These are phyloP conservation scores for Fragilaria radians DNA, from an alignment of 108 stramenopile species.

Conservation along the genomic window DNA sequence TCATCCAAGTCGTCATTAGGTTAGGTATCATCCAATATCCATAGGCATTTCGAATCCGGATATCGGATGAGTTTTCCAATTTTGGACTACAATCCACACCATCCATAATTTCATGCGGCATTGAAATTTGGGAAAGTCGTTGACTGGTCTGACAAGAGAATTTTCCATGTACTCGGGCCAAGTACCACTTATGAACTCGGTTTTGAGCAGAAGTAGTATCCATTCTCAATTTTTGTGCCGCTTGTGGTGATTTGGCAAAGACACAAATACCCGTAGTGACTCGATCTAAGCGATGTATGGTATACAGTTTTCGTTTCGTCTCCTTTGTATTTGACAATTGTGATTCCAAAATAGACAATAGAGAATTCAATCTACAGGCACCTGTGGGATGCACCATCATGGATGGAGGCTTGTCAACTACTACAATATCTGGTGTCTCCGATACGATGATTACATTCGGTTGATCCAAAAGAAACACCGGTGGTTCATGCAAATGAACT, in stretches of 20 bases:
- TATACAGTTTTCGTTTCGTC: conserved; percentile 30
- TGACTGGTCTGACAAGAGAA: too few relatives aligned
- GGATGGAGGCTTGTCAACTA: conserved; percentile 69
- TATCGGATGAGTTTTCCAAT: not conserved
- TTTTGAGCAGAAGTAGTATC: conserved; percentile 5
- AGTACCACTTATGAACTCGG: not conserved
- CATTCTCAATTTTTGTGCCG: conserved; percentile 31
- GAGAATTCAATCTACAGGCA: conserved; percentile 54
- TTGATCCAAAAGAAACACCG: conserved; percentile 11
- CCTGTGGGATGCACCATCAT: conserved; percentile 84
- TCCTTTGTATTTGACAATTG: too few relatives aligned
- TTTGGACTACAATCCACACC: not conserved
- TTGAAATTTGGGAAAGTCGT: not conserved
- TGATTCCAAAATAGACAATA: conserved; percentile 34
- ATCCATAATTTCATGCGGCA: not conserved
- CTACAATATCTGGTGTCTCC: conserved; percentile 32
- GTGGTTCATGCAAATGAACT: conserved; percentile 48
- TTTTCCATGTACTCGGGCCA: not conserved
- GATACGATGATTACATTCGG: conserved; percentile 31
- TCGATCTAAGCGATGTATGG: conserved; percentile 35
- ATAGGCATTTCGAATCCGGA: not conserved
- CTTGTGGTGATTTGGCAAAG: conserved; percentile 23
- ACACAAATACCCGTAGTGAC: conserved; percentile 36
- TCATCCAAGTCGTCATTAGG: not conserved
- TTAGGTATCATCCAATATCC: conserved; percentile 1